A percentile compares a stretch with the other conserved stretches of the same genome.
Evolutionary conservation across 306 rosid species (phyloP).

Genomic region (Datisca glomerata): DNA sequence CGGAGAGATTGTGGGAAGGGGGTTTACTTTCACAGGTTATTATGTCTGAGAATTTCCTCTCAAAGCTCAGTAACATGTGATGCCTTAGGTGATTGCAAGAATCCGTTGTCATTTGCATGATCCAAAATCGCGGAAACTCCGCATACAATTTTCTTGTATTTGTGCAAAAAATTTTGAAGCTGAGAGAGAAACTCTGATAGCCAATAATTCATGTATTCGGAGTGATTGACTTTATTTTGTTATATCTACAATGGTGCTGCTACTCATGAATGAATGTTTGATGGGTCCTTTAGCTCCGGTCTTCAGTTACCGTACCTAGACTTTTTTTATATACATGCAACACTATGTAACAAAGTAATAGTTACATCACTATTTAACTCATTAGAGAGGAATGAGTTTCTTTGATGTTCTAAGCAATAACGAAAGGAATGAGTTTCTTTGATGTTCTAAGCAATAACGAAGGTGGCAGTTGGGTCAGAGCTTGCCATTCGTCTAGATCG

Average conservation of each 20-base stretch:
- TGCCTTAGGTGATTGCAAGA: conserved; percentile 19
- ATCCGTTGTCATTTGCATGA: conserved; percentile 26
- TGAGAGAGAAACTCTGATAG: conserved; percentile 34
- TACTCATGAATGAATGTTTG: neutral
- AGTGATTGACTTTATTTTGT: conserved; percentile 1
- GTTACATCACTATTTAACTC: too few species aligned
- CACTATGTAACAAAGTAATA: too few species aligned
- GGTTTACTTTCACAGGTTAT: conserved; percentile 82
- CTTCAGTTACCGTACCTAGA: too few species aligned
- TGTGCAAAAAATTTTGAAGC: conserved; percentile 26
- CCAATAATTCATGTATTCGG: conserved; percentile 61
- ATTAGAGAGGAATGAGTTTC: too few species aligned
- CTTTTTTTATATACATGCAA: too few species aligned
- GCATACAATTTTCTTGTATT: conserved; percentile 34
- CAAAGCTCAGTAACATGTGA: conserved; percentile 7
- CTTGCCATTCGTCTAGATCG: too few species aligned
- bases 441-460: too few species aligned
- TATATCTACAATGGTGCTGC: neutral
- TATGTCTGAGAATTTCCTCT: conserved; percentile 32
- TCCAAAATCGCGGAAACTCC: conserved; percentile 28
- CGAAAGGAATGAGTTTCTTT: too few species aligned
- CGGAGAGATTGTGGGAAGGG: conserved; percentile 89
- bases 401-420: too few species aligned
- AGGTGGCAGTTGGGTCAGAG: too few species aligned
- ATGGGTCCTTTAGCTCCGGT: neutral